A percentile compares a stretch with the other conserved stretches of the same genome.
phyloP scores from a whole-genome alignment of 202 grass and related monocot species.

The Schoenoplectus tabernaemontani region DNA sequence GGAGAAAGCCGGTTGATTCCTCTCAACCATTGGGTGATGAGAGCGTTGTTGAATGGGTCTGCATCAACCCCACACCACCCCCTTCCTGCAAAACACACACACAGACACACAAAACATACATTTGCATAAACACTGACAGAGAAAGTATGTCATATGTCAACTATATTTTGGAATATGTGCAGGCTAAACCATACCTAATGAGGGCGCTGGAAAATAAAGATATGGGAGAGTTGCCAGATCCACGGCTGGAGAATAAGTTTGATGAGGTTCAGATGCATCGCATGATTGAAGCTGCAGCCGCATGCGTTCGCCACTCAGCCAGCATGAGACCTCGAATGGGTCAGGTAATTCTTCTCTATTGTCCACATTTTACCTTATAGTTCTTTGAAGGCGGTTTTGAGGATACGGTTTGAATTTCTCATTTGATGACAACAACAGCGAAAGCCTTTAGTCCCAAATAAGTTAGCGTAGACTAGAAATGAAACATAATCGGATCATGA shows the following conservation, averaged over 20 bases:
- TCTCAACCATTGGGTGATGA: conserved; percentile 96
- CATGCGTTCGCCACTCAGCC: conserved; percentile 74
- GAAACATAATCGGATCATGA: too few relatives aligned
- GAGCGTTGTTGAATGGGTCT: conserved; percentile 96
- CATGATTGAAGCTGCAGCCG: conserved; percentile 88
- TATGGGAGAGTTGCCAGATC: conserved; percentile 62
- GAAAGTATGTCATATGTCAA: conserved; percentile 10
- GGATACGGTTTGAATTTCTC: background rate
- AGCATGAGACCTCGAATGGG: conserved; percentile 84
- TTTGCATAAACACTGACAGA: background rate
- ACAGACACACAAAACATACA: background rate
- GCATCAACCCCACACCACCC: background rate
- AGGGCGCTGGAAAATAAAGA: conserved; percentile 57
- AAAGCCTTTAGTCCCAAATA: too few relatives aligned
- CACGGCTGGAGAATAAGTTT: conserved; percentile 68
- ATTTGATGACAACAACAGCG: too few relatives aligned
- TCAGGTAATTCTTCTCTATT: conserved; percentile 47
- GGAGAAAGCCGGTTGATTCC: conserved; percentile 92
- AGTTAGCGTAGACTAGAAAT: too few relatives aligned
- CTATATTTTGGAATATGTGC: conserved; percentile 22
- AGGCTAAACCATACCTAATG: conserved; percentile 67
- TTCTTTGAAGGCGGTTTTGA: background rate
- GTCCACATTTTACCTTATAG: background rate
- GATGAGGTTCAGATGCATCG: conserved; percentile 63
- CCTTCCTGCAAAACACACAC: background rate